Evolutionary conservation across 2,329 filamentous ascomycete genomes (phyloP), one percentile per base, ranked within the genome.

Genomic region (Sarocladiaceae sp.): DNA sequence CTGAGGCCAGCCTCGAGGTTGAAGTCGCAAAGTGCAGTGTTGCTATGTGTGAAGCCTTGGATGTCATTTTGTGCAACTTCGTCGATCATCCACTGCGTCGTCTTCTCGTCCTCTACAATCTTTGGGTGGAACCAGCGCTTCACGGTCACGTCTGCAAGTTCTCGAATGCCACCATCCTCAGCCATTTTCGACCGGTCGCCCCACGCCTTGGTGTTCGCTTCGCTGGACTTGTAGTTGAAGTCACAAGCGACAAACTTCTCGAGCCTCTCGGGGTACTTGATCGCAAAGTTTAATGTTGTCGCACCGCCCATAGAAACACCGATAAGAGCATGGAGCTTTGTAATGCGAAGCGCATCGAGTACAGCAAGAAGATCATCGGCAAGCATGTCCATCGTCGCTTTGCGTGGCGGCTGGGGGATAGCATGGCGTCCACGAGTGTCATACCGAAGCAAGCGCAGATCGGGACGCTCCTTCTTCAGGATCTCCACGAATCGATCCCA

Each of bases 291-390:
- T 48, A 94, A 78, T 1, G 85, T 77, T 1, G 90, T 94, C 2
- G 86, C 88, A 50, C 90, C 90, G 56, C 90, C 90, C 65, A 94
- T 83, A 31, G 84, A 89, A 3, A 95, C 90, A 18, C 90, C 90
- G 18, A 94, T 73, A 0, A 93, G 72, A 0, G 80, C 76, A 29
- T 86, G 80, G 0, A 88, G 81, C 60, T 80, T 79, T 10, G 78
- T 74, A 37, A 92, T 83, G 47, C 87, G 81, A 26, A 95, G 76
- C 0, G 85, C 82, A 51, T 84, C 75, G 3, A 95, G 79, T 1
- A 96, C 66, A 0, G 73, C 67, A 33, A 77, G 73, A 20, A 94
- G 72, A 62, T 95, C 90, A 7, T 79, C 75, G 3, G 87, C 80
- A 0, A 94, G 74, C 2, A 83, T 70, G 58, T 87, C 82, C 36